These are phyloP conservation scores for Musa balbisiana DNA, from an alignment of 202 grass and related monocot genomes.

Conservation along the genomic window DNA sequence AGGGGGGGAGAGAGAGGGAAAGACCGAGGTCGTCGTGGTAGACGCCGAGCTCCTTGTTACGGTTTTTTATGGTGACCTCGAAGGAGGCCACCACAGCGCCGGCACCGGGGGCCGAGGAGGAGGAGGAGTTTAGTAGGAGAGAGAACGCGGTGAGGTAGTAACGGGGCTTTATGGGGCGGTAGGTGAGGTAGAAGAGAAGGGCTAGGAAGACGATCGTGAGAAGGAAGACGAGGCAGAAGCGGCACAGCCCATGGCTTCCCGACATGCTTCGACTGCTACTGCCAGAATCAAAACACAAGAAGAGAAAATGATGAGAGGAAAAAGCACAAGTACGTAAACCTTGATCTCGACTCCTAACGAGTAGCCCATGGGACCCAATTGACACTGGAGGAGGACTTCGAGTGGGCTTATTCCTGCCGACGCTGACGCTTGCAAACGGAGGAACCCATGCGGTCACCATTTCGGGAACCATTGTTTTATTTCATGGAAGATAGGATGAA, in stretches of 20 bases:
- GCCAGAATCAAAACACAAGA: too few species aligned
- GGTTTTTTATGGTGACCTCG: constrained; percentile 4
- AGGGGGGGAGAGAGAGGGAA: background rate
- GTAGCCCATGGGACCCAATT: too few species aligned
- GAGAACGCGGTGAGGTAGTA: constrained; percentile 10
- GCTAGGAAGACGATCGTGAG: background rate
- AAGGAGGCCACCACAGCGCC: background rate
- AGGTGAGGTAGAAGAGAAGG: constrained; percentile 4
- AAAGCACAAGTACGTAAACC: too few species aligned
- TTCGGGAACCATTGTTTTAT: too few species aligned
- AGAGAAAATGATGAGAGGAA: too few species aligned
- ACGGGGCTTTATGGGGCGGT: constrained; percentile 5
- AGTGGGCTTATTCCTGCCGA: too few species aligned
- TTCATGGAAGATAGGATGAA: too few species aligned
- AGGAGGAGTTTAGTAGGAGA: background rate
- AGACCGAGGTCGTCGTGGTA: constrained; percentile 6
- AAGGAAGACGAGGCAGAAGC: background rate
- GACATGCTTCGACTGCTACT: background rate
- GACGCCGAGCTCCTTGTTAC: constrained; percentile 10
- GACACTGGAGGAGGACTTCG: too few species aligned
- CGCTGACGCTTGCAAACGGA: too few species aligned
- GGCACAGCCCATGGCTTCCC: background rate
- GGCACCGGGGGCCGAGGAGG: background rate
- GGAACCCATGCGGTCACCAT: too few species aligned
- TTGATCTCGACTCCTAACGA: too few species aligned